These are phyloP conservation scores for Lagenaria siceraria DNA, from an alignment of 306 rosid genomes.

Conservation along the genomic window DNA sequence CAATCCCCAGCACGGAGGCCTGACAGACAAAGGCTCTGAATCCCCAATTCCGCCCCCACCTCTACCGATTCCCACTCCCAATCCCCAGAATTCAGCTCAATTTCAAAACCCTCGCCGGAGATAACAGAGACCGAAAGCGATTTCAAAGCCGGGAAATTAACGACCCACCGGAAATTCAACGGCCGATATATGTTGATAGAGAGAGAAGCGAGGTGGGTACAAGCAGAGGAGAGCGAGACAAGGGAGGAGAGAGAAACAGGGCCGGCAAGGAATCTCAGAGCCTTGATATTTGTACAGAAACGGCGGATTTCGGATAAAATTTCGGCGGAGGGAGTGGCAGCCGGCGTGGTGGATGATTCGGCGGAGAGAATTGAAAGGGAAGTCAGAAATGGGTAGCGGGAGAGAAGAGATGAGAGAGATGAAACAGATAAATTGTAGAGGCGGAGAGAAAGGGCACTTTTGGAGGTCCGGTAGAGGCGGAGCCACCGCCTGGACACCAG, in stretches of 20 bases:
- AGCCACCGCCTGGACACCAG: constrained; percentile 90
- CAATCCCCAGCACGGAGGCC: constrained; percentile 49
- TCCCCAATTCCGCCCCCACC: constrained; percentile 22
- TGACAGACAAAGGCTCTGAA: constrained; percentile 44
- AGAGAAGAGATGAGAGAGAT: constrained; percentile 38
- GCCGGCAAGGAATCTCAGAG: constrained; percentile 31
- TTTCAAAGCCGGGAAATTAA: constrained; percentile 34
- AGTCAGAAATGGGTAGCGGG: constrained; percentile 47
- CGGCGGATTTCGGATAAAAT: constrained; percentile 30
- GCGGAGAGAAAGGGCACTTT: constrained; percentile 51
- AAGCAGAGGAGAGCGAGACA: constrained; percentile 42
- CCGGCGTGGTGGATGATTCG: constrained; percentile 9
- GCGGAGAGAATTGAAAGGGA: constrained; percentile 39
- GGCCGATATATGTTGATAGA: constrained; percentile 50
- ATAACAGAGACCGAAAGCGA: constrained; percentile 26
- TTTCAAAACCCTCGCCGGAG: constrained; percentile 14
- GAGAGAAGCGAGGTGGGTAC: constrained; percentile 41
- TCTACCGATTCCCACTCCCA: constrained; percentile 21
- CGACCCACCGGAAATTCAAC: constrained; percentile 41
- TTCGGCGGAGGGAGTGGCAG: constrained; percentile 13
- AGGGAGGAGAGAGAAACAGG: constrained; percentile 55
- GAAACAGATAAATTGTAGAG: constrained; percentile 17
- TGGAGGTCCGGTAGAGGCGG: constrained; percentile 51
- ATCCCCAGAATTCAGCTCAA: constrained; percentile 4
- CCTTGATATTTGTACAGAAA: constrained; percentile 25